These are phyloP conservation scores for Lactarius quietus DNA, from an alignment of 768 basidiomycete genomes.

Conservation along the genomic window DNA sequence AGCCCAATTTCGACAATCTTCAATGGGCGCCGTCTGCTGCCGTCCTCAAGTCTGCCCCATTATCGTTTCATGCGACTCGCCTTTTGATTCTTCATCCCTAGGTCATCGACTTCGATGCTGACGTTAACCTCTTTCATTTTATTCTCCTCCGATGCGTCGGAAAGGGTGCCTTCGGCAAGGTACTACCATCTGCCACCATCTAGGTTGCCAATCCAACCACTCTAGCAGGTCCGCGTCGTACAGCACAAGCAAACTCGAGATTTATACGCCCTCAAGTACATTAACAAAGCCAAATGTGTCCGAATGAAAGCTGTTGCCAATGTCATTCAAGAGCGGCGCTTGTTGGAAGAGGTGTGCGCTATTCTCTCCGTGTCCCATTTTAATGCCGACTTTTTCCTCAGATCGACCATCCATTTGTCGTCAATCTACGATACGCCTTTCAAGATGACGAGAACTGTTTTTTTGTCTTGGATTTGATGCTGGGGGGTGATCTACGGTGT, in stretches of 20 bases:
- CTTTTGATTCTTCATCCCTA: conserved; percentile 32
- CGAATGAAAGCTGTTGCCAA: conserved; percentile 99
- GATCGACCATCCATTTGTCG: conserved; percentile 95
- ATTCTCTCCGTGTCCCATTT: conserved; percentile 20
- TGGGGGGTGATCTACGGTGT: conserved; percentile 94
- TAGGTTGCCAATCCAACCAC: conserved; percentile 6
- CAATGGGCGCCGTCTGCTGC: conserved; percentile 85
- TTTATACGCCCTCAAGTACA: conserved; percentile 97
- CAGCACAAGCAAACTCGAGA: conserved; percentile 99
- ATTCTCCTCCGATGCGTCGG: conserved; percentile 93
- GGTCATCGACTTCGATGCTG: conserved; percentile 95
- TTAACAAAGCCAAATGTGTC: conserved; percentile 96
- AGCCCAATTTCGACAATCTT: conserved; percentile 13
- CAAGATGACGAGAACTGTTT: conserved; percentile 99
- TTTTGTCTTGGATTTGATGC: conserved; percentile 96
- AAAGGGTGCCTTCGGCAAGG: conserved; percentile 99
- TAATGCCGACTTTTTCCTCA: conserved; percentile 35
- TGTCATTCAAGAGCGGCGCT: conserved; percentile 91
- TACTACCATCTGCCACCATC: conserved; percentile 33
- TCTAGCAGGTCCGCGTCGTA: conserved; percentile 87
- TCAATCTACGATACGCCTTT: conserved; percentile 94
- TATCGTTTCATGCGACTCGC: background rate
- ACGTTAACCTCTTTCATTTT: conserved; percentile 97
- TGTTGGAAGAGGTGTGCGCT: conserved; percentile 84
- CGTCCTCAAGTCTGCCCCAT: conserved; percentile 59